Evolutionary conservation across 2,329 filamentous ascomycete species (phyloP).

Genomic region (Fusarium sp.): DNA sequence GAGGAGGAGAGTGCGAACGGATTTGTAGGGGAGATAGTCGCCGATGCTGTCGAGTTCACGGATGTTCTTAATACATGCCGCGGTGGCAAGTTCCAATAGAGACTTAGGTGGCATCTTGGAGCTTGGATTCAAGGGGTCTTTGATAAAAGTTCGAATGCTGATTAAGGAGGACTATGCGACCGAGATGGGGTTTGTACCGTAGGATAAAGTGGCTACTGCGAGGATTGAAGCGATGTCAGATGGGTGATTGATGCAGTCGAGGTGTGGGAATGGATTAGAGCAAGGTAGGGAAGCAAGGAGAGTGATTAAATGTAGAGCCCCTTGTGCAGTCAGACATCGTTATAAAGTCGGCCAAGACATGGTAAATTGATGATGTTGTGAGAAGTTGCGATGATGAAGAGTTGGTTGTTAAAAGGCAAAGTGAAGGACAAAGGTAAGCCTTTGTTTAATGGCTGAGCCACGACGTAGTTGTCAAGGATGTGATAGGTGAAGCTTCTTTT

Average conservation of each 20-base stretch:
- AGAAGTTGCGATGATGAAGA: not conserved
- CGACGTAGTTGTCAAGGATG: conserved; percentile 27
- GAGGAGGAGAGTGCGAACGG: conserved; percentile 74
- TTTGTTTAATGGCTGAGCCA: conserved; percentile 22
- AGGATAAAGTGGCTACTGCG: not conserved
- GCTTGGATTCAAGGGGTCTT: not conserved
- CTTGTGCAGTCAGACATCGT: not conserved
- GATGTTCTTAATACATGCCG: conserved; percentile 67
- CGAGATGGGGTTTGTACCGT: not conserved
- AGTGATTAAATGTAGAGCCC: conserved; percentile 3
- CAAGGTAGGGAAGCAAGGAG: conserved; percentile 2
- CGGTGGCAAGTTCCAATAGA: conserved; percentile 65
- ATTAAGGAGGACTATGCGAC: not conserved
- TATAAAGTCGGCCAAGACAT: conserved; percentile 8
- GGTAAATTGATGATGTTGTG: not conserved
- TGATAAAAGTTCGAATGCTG: not conserved
- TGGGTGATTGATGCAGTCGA: not conserved
- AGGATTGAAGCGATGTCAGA: conserved; percentile 7
- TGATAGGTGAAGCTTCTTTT: conserved; percentile 27
- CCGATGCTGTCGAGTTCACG: conserved; percentile 76
- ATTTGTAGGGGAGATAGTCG: conserved; percentile 74
- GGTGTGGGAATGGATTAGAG: not conserved
- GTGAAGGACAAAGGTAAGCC: not conserved
- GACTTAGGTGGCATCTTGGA: conserved; percentile 60
- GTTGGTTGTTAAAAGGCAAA: conserved; percentile 8